A percentile compares a stretch with the other conserved stretches of the same genome.
Evolutionary conservation across 495 filamentous ascomycete genomes (phyloP).

Genomic region (Lentithecium fluviatile): DNA sequence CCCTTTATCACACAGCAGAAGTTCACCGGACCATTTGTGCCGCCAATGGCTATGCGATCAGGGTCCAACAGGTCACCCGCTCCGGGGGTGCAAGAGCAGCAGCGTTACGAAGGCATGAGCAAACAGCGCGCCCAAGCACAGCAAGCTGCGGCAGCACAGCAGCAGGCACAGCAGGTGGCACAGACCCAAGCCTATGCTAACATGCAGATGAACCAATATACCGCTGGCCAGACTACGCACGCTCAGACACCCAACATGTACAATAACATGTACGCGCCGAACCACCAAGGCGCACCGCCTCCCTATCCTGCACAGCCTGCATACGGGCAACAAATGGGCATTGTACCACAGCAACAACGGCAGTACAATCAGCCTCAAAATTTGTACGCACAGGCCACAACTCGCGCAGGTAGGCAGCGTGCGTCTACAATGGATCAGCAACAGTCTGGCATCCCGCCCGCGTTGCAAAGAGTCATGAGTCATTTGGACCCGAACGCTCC

Average conservation of each 20-base stretch:
- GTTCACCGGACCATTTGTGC: constrained; percentile 90
- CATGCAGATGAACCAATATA: constrained; percentile 63
- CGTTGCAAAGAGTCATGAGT: constrained; percentile 93
- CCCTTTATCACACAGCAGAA: constrained; percentile 99
- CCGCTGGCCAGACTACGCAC: constrained; percentile 50
- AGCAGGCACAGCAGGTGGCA: constrained; percentile 53
- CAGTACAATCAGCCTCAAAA: constrained; percentile 69
- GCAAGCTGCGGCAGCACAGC: constrained; percentile 47
- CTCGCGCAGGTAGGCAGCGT: constrained; percentile 78
- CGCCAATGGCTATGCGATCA: constrained; percentile 94
- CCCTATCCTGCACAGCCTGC: constrained; percentile 73
- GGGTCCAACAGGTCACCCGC: constrained; percentile 81
- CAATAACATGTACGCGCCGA: constrained; percentile 76
- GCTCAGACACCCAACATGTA: constrained; percentile 54
- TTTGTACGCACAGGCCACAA: constrained; percentile 83
- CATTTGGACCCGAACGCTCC: constrained; percentile 94
- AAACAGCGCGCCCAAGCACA: constrained; percentile 72
- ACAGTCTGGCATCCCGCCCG: constrained; percentile 82
- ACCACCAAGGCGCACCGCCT: constrained; percentile 74
- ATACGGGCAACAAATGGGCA: constrained; percentile 71
- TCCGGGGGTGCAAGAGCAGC: constrained; percentile 95
- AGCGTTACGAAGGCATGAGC: constrained; percentile 86
- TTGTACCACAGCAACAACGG: constrained; percentile 65
- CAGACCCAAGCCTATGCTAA: constrained; percentile 55
- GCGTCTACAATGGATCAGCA: constrained; percentile 95